Evolutionary conservation across 371 early-diverging fungal genomes (phyloP), one percentile per base, ranked within the genome.

Genomic region (Lichtheimia ornata): DNA sequence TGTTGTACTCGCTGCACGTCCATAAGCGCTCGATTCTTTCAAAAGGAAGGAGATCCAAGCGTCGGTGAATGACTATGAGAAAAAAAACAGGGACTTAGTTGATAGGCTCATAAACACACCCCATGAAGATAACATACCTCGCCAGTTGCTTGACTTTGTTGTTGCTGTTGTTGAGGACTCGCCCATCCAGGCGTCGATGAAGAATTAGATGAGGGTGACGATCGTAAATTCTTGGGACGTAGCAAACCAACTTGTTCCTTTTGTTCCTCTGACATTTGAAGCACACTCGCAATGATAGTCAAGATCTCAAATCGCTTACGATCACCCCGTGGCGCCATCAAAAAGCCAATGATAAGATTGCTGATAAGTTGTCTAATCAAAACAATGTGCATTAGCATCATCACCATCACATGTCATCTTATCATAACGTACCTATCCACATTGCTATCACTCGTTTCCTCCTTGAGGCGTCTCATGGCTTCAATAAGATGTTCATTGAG

Each of bases 281-380:
- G 74, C 17, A 95, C 91, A 59, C 85, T 90, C n/a, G 93, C 85
- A 72, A 96, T 94, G 50, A 96, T 85, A 41, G 86, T 87, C 56
- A 96, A 71, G 50, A 95, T 92, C 70, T 96, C 96, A 67, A 82
- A 96, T 35, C 94, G 84, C 69, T 93, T 95, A 50, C 89, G 82
- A 69, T 95, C 95, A 22, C 94, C 95, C 27, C 94, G 84, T 35
- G 92, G 92, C 41, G 92, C 85, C 57, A 87, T 76, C 59, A 94
- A 73, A 69, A 95, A 96, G 0, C 91, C 88, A 56, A 94, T 89
- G 28, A 96, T 75, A 17, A 96, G 83, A 58, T 93, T 94, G 45
- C 93, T 87, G 41, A 95, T 89, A 12, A 96, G 74, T 27, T 91
- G 89, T 62, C 92, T 91, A 72, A 50, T 22, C 0, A 28, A 28